Evolutionary conservation across 2,329 filamentous ascomycete genomes (phyloP).

Genomic region (Incumbomyces delicatus): DNA sequence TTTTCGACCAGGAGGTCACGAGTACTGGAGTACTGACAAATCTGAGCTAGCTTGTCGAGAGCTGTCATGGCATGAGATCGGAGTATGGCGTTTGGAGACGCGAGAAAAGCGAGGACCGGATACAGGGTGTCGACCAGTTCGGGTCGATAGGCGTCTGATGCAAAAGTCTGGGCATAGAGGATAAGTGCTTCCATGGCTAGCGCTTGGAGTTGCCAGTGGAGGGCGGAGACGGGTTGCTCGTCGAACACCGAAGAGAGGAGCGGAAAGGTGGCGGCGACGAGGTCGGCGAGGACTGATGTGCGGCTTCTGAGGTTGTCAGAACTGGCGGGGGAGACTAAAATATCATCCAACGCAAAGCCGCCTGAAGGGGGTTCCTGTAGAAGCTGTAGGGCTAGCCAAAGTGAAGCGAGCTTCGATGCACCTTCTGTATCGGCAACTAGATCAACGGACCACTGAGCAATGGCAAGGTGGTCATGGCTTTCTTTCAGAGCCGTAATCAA

Average conservation of each 20-base stretch:
- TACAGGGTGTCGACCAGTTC: slow-evolving; percentile 89
- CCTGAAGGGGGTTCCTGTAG: slow-evolving; percentile 48
- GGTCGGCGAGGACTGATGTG: slow-evolving; percentile 32
- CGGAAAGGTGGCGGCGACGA: slow-evolving; percentile 34
- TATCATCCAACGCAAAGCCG: slow-evolving; percentile 51
- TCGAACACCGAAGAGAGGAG: slow-evolving; percentile 23
- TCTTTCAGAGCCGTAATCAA: slow-evolving; percentile 47
- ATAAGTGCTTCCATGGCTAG: slow-evolving; percentile 73
- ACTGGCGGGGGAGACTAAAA: slow-evolving; percentile 48
- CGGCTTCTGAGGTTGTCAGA: slow-evolving; percentile 26
- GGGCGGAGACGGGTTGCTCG: slow-evolving; percentile 27
- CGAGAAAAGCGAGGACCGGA: slow-evolving; percentile 79
- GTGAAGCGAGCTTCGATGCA: slow-evolving; percentile 55
- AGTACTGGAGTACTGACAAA: slow-evolving; percentile 65
- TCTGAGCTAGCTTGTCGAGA: slow-evolving; percentile 65
- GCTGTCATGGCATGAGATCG: slow-evolving; percentile 74
- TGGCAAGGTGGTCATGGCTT: slow-evolving; percentile 34
- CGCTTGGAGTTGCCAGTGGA: slow-evolving; percentile 65
- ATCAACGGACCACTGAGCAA: slow-evolving; percentile 58
- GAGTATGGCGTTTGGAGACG: slow-evolving; percentile 57
- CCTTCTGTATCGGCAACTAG: slow-evolving; percentile 50
- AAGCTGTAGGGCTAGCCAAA: slow-evolving; percentile 71
- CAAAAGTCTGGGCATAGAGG: slow-evolving; percentile 59
- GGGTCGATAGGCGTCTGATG: slow-evolving; percentile 56
- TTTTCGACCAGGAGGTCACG: slow-evolving; percentile 78